Evolutionary conservation across 352 stramenopile genomes (phyloP).

Genomic region (Phytophthora rubi): DNA sequence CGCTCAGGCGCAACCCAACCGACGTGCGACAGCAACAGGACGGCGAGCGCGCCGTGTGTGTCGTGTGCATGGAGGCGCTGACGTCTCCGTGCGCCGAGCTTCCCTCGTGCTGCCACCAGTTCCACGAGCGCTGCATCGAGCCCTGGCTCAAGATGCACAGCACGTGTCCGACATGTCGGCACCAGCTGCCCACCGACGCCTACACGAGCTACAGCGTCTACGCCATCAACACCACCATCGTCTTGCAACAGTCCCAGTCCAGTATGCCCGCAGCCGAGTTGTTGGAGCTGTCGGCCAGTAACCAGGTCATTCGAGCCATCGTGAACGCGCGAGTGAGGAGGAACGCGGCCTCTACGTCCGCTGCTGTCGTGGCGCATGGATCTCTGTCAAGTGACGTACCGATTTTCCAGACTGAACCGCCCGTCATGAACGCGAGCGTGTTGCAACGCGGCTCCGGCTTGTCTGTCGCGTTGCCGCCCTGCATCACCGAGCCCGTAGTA

Average conservation of each 20-base stretch:
- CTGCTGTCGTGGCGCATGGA: slow-evolving; percentile 15
- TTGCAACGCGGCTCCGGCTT: slow-evolving; percentile 60
- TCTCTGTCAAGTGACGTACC: slow-evolving; percentile 52
- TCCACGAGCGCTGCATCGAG: slow-evolving; percentile 83
- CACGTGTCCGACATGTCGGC: slow-evolving; percentile 84
- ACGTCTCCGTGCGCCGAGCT: slow-evolving; percentile 62
- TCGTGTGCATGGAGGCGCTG: slow-evolving; percentile 87
- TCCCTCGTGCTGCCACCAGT: slow-evolving; percentile 78
- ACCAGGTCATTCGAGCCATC: slow-evolving; percentile 87
- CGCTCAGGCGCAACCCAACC: slow-evolving; percentile 55
- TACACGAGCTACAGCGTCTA: slow-evolving; percentile 91
- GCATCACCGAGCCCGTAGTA: slow-evolving; percentile 72
- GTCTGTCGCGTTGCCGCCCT: slow-evolving; percentile 51
- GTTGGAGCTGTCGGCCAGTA: slow-evolving; percentile 81
- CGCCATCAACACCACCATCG: slow-evolving; percentile 91
- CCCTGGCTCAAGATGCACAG: slow-evolving; percentile 89
- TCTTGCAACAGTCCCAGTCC: slow-evolving; percentile 85
- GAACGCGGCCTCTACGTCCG: slow-evolving; percentile 40
- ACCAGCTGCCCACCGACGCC: slow-evolving; percentile 80
- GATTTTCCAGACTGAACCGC: slow-evolving; percentile 55
- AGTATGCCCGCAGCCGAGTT: slow-evolving; percentile 77
- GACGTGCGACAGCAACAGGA: slow-evolving; percentile 31
- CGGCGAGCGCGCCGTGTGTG: slow-evolving; percentile 50
- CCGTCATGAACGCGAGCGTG: slow-evolving; percentile 84
- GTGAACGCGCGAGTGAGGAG: slow-evolving; percentile 84